A percentile compares a stretch with the other conserved stretches of the same genome.
Conservation (phyloP, 805 yeast genomes). For the Starmerella lactis-condensi region DNA sequence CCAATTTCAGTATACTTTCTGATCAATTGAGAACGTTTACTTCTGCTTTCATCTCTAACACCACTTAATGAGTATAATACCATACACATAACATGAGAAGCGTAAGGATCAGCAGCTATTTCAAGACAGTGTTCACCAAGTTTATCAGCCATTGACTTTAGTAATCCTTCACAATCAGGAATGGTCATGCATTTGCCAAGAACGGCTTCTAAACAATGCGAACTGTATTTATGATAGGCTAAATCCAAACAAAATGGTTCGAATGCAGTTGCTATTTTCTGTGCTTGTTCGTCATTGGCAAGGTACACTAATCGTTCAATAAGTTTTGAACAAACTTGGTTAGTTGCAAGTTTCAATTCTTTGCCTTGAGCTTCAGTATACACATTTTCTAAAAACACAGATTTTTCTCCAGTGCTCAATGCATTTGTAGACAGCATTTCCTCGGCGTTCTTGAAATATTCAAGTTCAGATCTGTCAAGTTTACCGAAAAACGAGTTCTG, state of each 20-base stretch:
- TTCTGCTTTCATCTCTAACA: slow-evolving; percentile 62
- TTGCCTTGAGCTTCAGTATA: slow-evolving; percentile 75
- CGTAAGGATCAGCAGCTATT: slow-evolving; percentile 60
- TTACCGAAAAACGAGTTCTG: slow-evolving; percentile 58
- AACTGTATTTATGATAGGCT: slow-evolving; percentile 74
- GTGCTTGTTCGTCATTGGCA: slow-evolving; percentile 47
- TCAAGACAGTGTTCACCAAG: slow-evolving; percentile 37
- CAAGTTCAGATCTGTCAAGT: slow-evolving; percentile 65
- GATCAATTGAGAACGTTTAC: slow-evolving; percentile 66
- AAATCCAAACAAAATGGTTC: slow-evolving; percentile 57
- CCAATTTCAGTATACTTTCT: slow-evolving; percentile 37
- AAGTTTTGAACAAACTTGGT: slow-evolving; percentile 84
- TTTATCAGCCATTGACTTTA: slow-evolving; percentile 48
- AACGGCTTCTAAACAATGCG: slow-evolving; percentile 82
- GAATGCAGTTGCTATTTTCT: slow-evolving; percentile 45
- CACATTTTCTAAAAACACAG: slow-evolving; percentile 55
- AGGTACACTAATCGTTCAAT: slow-evolving; percentile 67
- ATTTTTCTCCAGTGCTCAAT: slow-evolving; percentile 56
- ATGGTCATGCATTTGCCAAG: slow-evolving; percentile 56
- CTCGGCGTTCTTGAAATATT: slow-evolving; percentile 86
- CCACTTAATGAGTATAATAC: slow-evolving; percentile 58
- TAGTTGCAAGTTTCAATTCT: slow-evolving; percentile 78
- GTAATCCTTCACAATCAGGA: slow-evolving; percentile 49
- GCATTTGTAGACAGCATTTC: slow-evolving; percentile 65
- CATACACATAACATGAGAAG: slow-evolving; percentile 71